Conservation (phyloP, 2,329 filamentous ascomycete species). For the Ophiostoma sp. region DNA sequence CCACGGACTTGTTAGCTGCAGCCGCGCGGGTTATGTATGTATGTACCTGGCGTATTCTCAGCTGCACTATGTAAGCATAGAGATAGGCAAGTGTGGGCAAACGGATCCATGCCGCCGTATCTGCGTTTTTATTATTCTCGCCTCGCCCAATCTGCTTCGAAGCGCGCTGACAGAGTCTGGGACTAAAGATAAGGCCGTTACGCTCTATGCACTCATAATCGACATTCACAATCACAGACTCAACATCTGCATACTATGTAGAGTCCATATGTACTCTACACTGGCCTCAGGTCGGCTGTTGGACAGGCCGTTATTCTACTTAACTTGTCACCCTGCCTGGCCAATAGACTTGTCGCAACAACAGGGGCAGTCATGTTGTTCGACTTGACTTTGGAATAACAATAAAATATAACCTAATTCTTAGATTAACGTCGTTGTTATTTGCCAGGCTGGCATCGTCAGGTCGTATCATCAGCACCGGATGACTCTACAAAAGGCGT, state of each 20-base stretch:
- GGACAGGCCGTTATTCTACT: not conserved
- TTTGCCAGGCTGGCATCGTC: not conserved
- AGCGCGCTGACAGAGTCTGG: not conserved
- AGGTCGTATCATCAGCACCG: not conserved
- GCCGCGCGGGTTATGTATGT: no score
- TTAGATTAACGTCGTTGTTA: not conserved
- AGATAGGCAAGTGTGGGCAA: not conserved
- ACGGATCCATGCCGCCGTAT: not conserved
- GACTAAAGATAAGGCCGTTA: no score
- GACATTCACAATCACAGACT: not conserved
- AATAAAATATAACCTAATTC: not conserved
- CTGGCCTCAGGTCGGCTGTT: no score
- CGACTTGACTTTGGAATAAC: not conserved
- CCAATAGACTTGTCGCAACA: not conserved
- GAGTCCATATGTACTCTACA: no score
- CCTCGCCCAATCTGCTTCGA: not conserved
- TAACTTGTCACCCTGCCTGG: not conserved
- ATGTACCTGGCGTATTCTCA: not conserved
- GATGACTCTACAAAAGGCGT: no score
- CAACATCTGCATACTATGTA: no score
- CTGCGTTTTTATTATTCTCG: not conserved
- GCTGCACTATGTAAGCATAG: not conserved
- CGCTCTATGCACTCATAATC: not conserved
- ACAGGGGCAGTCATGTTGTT: not conserved
- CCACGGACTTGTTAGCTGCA: conserved; percentile 1